These are phyloP conservation scores for Fragilariopsis cylindrus DNA, from an alignment of 108 stramenopile genomes.

Conservation along the genomic window DNA sequence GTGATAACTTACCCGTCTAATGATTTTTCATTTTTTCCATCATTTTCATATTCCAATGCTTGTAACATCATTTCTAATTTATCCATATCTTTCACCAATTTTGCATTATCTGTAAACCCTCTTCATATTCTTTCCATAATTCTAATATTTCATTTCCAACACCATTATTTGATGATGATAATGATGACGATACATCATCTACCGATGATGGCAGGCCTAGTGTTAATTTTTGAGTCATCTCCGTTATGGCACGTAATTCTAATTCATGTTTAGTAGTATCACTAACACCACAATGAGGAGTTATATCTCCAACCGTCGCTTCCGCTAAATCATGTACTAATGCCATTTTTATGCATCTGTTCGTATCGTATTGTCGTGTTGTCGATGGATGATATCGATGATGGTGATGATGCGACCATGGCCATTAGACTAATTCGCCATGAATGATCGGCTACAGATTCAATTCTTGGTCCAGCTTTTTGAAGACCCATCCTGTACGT, in stretches of 20 bases:
- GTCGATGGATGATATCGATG: conserved; percentile 5
- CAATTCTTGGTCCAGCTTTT: conserved; percentile 50
- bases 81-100: conserved; percentile 77
- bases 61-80: conserved; percentile 88
- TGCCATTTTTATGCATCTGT: conserved; percentile 67
- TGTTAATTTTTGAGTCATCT: conserved; percentile 15
- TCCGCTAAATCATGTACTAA: conserved; percentile 85
- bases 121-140: conserved; percentile 86
- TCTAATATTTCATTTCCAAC: conserved; percentile 56
- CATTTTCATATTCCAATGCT: conserved; percentile 80
- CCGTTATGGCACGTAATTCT: conserved; percentile 69
- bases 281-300: conserved; percentile 67
- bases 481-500: conserved; percentile 74
- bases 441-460: conserved; percentile 81
- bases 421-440: conserved; percentile 73
- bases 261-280: conserved; percentile 56
- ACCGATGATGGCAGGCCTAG: no score
- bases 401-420: conserved; percentile 49
- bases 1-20: conserved; percentile 17
- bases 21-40: conserved; percentile 38
- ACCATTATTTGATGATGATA: background rate
- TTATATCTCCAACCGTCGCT: conserved; percentile 81
- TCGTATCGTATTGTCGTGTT: conserved; percentile 31
- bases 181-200: no score
- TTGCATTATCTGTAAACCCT: conserved; percentile 58